Base-by-base conservation (phyloP, 2,329 filamentous ascomycete genomes). In the Raffaelea deltoideospora region DNA sequence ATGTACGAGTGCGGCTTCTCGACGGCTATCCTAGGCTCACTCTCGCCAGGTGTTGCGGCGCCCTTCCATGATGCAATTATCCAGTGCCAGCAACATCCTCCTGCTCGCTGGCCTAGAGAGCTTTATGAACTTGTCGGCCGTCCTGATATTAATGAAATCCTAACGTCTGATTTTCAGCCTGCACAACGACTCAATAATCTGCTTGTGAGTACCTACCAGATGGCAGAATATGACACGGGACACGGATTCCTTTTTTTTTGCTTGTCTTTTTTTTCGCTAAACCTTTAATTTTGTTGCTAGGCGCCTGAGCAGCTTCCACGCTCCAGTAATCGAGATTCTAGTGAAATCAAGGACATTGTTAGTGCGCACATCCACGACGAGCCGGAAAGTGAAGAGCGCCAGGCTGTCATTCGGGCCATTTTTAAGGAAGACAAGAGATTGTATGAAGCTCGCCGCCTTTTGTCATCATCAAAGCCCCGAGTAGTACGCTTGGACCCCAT, bases 401-500 rank as follows among this genome's bases (percentile, higher is more conserved):
- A 88, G 53, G 70, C 78, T 10, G 76, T 96, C 8, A 92, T 90
- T 22, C 76, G 78, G 35, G 65, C 90, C 9, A 78, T 98, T 21
- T 98, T 96, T 66, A 79, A 77, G 41, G 86, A 96, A 45, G 90
- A 98, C 50, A 76, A 86, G 41, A 78, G 90, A 26, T 77, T 93
- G 38, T 77, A 85, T 42, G 90, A 98, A 59, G 90, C 86, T 0
- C 76, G 79, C 37, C 75, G 71, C 37, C 65, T 98, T 38, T 65
- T 98, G n/a, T 87, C 90, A 39, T 90, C 90, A 21, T 76, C 80
- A 36, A 83, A 80, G 50, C 68, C 84, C 13, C 76, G 88, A 30
- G 63, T 83, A 10, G 76, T 88, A n/a, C 79, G 82, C 35, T 79
- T 88, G 42, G 67, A 78, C 28, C 72, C 78, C 2, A 69, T 85